Percentiles rank a stretch among this genome's conserved stretches.
These are phyloP conservation scores for Vitis hybrid DNA, from an alignment of 177 flowering plant species.

Conservation along the genomic window DNA sequence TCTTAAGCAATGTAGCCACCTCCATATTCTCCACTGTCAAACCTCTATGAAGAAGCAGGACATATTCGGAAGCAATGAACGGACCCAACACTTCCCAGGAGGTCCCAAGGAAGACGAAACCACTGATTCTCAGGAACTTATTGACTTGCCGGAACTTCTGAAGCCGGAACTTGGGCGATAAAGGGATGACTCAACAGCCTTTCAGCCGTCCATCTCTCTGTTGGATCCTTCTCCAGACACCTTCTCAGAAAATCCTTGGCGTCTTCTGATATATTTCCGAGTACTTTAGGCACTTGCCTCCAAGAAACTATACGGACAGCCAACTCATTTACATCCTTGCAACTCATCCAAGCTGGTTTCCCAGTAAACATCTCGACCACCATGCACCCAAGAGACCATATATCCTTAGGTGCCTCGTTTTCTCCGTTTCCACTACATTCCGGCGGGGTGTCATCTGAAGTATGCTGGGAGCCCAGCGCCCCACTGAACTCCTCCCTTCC, in stretches of 20 bases:
- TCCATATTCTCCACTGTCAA: no score
- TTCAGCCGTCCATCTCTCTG: constrained; percentile 42
- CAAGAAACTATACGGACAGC: constrained; percentile 24
- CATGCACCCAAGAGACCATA: constrained; percentile 32
- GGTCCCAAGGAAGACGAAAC: no score
- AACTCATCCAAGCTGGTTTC: constrained; percentile 20
- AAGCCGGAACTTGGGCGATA: no score
- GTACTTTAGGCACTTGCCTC: constrained; percentile 33
- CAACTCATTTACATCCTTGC: constrained; percentile 7
- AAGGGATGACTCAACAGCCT: constrained; percentile 39
- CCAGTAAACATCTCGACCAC: constrained; percentile 29
- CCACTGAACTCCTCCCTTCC: not conserved
- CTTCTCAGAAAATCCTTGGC: constrained; percentile 41
- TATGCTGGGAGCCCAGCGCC: constrained; percentile 12
- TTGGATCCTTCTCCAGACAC: constrained; percentile 34
- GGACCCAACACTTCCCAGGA: no score
- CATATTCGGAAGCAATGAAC: no score
- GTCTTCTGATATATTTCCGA: constrained; percentile 23
- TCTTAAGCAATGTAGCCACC: no score
- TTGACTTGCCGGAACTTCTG: no score
- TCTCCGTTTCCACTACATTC: constrained; percentile 19
- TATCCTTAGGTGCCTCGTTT: constrained; percentile 16
- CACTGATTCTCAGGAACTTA: no score
- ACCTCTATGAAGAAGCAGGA: no score
- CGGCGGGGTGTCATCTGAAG: constrained; percentile 31